These are phyloP conservation scores for Neonectria neomacrospora DNA, from an alignment of 2,329 filamentous ascomycete genomes.

Conservation along the genomic window DNA sequence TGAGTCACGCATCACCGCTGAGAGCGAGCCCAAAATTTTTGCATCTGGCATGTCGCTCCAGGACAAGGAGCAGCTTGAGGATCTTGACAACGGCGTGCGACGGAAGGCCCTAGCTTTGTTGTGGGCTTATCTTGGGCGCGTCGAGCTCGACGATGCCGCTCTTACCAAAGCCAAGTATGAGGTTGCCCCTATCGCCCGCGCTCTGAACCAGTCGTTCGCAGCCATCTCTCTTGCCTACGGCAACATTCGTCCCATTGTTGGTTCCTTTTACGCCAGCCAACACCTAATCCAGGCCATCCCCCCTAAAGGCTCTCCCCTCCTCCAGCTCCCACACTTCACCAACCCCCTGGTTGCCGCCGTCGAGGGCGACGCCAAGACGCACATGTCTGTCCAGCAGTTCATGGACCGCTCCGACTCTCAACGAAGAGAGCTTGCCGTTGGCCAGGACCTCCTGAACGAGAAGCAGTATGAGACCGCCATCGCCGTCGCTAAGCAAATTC, in stretches of 20 bases:
- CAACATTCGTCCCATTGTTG: slow-evolving; percentile 82
- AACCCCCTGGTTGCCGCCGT: slow-evolving; percentile 72
- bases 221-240: slow-evolving; percentile 90
- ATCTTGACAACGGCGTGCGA: slow-evolving; percentile 81
- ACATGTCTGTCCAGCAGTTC: slow-evolving; percentile 85
- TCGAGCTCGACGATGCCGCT: slow-evolving; percentile 81
- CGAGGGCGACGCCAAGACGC: slow-evolving; percentile 79
- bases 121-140: slow-evolving; percentile 93
- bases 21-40: slow-evolving; percentile 63
- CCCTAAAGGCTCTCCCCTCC: slow-evolving; percentile 84
- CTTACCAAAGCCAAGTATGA: slow-evolving; percentile 90
- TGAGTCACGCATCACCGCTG: slow-evolving; percentile 80
- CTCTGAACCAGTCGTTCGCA: slow-evolving; percentile 86
- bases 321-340: slow-evolving; percentile 91
- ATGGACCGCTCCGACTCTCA: slow-evolving; percentile 84
- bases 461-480: slow-evolving; percentile 81
- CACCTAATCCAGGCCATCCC: slow-evolving; percentile 89
- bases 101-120: slow-evolving; percentile 89
- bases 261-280: slow-evolving; percentile 85
- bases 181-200: slow-evolving; percentile 85
- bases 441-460: slow-evolving; percentile 76
- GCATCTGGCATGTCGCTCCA: slow-evolving; percentile 72
- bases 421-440: slow-evolving; percentile 77
- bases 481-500: slow-evolving; percentile 83
- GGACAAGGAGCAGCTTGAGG: slow-evolving; percentile 80